Evolutionary conservation across 2,329 filamentous ascomycete genomes (phyloP).

Genomic region (Fonsecaea erecta): DNA sequence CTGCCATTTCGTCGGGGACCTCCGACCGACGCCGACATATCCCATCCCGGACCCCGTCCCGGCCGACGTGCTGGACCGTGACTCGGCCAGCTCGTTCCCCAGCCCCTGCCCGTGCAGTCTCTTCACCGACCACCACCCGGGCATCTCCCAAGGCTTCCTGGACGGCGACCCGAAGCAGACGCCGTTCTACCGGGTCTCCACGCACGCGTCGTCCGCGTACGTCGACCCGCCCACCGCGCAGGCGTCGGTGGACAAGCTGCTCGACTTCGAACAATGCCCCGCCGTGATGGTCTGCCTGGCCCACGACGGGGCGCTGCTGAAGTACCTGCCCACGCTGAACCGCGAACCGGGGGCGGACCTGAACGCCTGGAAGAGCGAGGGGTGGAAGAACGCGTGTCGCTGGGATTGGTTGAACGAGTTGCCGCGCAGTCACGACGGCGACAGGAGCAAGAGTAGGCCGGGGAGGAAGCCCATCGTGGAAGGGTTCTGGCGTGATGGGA

Average conservation of each 20-base stretch:
- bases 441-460: conserved; percentile 16
- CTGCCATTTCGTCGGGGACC: conserved; percentile 48
- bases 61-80: conserved; percentile 21
- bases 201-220: conserved; percentile 20
- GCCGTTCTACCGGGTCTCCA: conserved; percentile 38
- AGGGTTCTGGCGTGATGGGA: conserved; percentile 28
- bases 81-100: conserved; percentile 2
- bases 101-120: conserved; percentile 38
- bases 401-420: conserved; percentile 31
- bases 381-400: conserved; percentile 35
- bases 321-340: conserved; percentile 39
- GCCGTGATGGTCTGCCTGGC: conserved; percentile 40
- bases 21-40: conserved; percentile 40
- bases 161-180: conserved; percentile 25
- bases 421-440: too few species aligned
- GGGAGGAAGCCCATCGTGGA: conserved; percentile 22
- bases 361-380: conserved; percentile 38
- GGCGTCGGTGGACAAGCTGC: conserved; percentile 37
- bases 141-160: conserved; percentile 16
- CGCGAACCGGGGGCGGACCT: conserved; percentile 21
- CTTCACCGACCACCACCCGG: conserved; percentile 37
- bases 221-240: conserved; percentile 37
- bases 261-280: conserved; percentile 37
- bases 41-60: conserved; percentile 37
- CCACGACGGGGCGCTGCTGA: conserved; percentile 39